A percentile compares a stretch with the other conserved stretches of the same genome.
Conservation (phyloP, 2,329 filamentous ascomycete genomes). For the Dactylellina parvicollis region DNA sequence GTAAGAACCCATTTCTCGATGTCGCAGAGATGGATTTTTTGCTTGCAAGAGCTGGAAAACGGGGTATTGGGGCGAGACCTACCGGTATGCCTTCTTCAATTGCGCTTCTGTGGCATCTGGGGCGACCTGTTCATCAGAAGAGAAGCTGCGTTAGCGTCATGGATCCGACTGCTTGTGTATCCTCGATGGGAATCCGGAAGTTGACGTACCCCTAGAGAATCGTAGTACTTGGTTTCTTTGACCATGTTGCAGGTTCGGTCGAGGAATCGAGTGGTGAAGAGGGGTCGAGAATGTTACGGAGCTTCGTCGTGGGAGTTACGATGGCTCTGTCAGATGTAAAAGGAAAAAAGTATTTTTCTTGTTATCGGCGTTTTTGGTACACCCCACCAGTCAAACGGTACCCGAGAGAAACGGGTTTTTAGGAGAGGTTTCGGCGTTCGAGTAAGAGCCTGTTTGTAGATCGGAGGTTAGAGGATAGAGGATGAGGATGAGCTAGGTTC, state of each 20-base stretch:
- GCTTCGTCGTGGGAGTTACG: conserved; percentile 28
- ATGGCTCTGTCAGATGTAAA: conserved; percentile 23
- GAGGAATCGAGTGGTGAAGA: conserved; percentile 6
- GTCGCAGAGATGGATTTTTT: not conserved
- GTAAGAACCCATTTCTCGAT: not conserved
- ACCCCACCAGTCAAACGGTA: conserved; percentile 33
- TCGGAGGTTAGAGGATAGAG: conserved; percentile 24
- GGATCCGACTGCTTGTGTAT: not conserved
- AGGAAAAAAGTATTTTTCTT: conserved; percentile 10
- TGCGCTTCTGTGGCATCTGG: conserved; percentile 83
- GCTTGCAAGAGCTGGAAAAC: not conserved
- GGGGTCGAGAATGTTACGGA: conserved; percentile 3
- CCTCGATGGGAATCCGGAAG: not conserved
- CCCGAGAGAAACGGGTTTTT: not conserved
- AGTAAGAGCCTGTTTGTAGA: not conserved
- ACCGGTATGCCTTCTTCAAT: conserved; percentile 81
- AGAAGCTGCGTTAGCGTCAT: conserved; percentile 56
- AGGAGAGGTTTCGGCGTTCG: not conserved
- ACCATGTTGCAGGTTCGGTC: conserved; percentile 69
- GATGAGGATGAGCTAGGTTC: not conserved
- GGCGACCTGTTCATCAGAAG: conserved; percentile 69
- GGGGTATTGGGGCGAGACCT: not conserved
- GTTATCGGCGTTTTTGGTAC: conserved; percentile 25
- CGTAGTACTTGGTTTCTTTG: conserved; percentile 82
- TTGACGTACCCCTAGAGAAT: conserved; percentile 75